Evolutionary conservation across 2,329 filamentous ascomycete genomes (phyloP).

Genomic region (Acrocalymma vagum): DNA sequence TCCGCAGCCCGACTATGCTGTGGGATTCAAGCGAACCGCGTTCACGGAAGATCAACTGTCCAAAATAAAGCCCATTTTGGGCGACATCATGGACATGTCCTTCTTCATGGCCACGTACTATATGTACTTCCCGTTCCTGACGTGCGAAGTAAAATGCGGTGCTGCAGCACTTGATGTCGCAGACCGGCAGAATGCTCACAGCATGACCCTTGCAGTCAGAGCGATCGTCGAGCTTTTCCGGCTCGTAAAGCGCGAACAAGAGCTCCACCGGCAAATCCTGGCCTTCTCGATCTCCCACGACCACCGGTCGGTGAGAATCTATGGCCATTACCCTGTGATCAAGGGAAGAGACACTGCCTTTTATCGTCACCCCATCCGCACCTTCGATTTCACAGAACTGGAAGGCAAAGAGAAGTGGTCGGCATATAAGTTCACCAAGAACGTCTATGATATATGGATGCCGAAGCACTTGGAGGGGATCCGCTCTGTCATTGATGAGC

Average conservation of each 20-base stretch:
- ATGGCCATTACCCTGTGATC: conserved; percentile 24
- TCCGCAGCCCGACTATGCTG: conserved; percentile 37
- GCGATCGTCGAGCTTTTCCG: conserved; percentile 26
- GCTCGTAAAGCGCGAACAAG: conserved; percentile 17
- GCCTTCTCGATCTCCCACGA: conserved; percentile 28
- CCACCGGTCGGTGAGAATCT: conserved; percentile 19
- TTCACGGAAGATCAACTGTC: conserved; percentile 1
- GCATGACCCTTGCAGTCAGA: conserved; percentile 23
- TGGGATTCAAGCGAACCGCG: neutral
- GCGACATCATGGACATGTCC: conserved; percentile 43
- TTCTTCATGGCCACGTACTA: conserved; percentile 55
- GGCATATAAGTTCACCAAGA: conserved; percentile 25
- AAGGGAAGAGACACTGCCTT: conserved; percentile 16
- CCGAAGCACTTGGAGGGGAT: conserved; percentile 17
- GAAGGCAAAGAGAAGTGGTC: conserved; percentile 25
- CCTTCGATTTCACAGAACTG: conserved; percentile 12
- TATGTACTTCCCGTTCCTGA: conserved; percentile 61
- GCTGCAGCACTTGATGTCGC: conserved; percentile 35
- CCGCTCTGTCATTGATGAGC: conserved; percentile 17
- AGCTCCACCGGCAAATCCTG: conserved; percentile 25
- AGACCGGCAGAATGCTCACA: conserved; percentile 21
- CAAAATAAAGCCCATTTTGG: conserved; percentile 16
- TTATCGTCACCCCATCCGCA: conserved; percentile 21
- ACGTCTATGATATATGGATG: conserved; percentile 24
- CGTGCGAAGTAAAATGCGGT: conserved; percentile 58